These are phyloP conservation scores for Knufia petricola DNA, from an alignment of 2,329 filamentous ascomycete species.

Conservation along the genomic window DNA sequence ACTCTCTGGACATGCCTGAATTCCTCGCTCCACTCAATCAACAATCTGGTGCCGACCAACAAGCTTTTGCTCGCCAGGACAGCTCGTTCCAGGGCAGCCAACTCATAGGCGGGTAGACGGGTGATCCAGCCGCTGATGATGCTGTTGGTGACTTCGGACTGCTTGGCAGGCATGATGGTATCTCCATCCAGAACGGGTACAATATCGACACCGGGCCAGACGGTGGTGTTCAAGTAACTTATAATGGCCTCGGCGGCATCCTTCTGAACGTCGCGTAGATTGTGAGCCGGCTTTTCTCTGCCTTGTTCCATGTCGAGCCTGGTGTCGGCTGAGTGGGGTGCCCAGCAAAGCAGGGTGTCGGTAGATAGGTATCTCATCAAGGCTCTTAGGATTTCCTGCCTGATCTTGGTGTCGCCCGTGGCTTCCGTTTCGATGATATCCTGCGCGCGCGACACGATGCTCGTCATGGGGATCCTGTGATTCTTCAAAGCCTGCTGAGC, in stretches of 20 bases:
- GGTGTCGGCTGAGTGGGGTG: constrained; percentile 44
- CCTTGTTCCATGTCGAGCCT: constrained; percentile 39
- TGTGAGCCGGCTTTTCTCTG: constrained; percentile 42
- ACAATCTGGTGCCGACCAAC: constrained; percentile 62
- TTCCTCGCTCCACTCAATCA: constrained; percentile 81
- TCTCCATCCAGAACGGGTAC: constrained; percentile 68
- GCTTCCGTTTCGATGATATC: constrained; percentile 66
- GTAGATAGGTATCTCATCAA: constrained; percentile 83
- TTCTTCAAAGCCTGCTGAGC: constrained; percentile 75
- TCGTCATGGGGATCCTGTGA: constrained; percentile 84
- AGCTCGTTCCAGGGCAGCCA: constrained; percentile 77
- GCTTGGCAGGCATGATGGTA: constrained; percentile 64
- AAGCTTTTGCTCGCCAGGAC: constrained; percentile 81
- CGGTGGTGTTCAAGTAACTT: constrained; percentile 55
- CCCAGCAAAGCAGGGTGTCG: constrained; percentile 89
- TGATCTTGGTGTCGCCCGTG: constrained; percentile 41
- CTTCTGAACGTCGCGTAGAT: constrained; percentile 64
- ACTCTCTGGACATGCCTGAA: constrained; percentile 44
- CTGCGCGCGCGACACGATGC: constrained; percentile 69
- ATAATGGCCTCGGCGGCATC: constrained; percentile 61
- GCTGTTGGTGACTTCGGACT: constrained; percentile 64
- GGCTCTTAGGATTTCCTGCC: constrained; percentile 55
- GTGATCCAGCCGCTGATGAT: constrained; percentile 69
- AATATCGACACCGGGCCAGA: constrained; percentile 80
- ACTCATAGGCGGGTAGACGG: constrained; percentile 64